Conservation (phyloP, 1,284 basidiomycete species). For the Cryptococcus sp. region DNA sequence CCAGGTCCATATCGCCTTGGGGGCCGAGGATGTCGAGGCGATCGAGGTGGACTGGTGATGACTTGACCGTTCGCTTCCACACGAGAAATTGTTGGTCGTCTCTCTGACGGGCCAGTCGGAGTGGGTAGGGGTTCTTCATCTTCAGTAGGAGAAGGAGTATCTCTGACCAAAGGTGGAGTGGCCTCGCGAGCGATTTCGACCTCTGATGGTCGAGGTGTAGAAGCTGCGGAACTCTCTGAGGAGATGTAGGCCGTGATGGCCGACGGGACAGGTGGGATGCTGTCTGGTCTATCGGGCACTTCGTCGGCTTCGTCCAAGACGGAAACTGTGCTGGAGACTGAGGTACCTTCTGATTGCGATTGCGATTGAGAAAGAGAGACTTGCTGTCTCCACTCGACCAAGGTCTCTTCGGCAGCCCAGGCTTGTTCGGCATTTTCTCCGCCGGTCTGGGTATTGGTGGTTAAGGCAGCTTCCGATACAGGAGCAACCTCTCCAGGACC, state of each 20-base stretch:
- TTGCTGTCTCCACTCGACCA: no score
- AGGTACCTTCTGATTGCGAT: no score
- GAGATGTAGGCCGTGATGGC: not conserved
- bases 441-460: no score
- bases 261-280: not conserved
- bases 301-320: not conserved
- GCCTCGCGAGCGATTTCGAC: no score
- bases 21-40: not conserved
- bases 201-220: no score
- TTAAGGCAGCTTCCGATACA: no score
- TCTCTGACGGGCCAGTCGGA: not conserved
- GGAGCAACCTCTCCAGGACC: no score
- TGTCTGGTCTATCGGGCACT: not conserved
- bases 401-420: no score
- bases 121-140: not conserved
- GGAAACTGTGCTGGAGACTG: no score
- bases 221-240: no score
- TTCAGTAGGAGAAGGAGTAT: not conserved
- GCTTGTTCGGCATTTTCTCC: no score
- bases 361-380: no score
- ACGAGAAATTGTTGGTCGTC: conserved; percentile 3
- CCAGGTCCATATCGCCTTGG: not conserved
- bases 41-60: not conserved
- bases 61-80: not conserved
- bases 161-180: not conserved